These are phyloP conservation scores for Serendipita sp. DNA, from an alignment of 768 basidiomycete species.

Conservation along the genomic window DNA sequence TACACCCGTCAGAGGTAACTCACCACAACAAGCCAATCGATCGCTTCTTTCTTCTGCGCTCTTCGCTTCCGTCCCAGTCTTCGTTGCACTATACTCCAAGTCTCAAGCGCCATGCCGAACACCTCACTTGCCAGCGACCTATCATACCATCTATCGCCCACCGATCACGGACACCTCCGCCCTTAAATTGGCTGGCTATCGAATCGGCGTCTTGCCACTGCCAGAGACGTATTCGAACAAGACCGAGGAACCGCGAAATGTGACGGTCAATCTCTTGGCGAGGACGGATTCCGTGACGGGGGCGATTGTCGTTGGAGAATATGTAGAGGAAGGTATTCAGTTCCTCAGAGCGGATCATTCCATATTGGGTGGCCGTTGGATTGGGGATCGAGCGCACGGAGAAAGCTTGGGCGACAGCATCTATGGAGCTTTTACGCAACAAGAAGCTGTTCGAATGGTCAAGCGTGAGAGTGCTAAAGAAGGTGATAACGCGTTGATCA, in stretches of 20 bases:
- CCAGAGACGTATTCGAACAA: conserved; percentile 46
- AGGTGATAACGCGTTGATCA: conserved; percentile 45
- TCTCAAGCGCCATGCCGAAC: neutral
- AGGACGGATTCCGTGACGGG: conserved; percentile 39
- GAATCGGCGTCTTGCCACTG: conserved; percentile 29
- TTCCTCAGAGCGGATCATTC: conserved; percentile 40
- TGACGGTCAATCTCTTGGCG: conserved; percentile 16
- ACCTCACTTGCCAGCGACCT: conserved; percentile 12
- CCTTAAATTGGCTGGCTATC: conserved; percentile 34
- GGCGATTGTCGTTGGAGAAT: conserved; percentile 65
- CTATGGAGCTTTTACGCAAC: conserved; percentile 69
- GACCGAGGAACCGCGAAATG: conserved; percentile 21
- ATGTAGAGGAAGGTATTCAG: conserved; percentile 22
- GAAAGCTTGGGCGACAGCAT: conserved; percentile 54
- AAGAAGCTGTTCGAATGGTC: conserved; percentile 68
- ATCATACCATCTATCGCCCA: conserved; percentile 39
- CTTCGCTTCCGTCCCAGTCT: neutral
- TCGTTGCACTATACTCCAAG: neutral
- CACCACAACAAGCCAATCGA: neutral
- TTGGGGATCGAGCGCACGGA: conserved; percentile 29
- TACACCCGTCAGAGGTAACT: neutral
- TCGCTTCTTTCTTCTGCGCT: neutral
- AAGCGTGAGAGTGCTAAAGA: conserved; percentile 25
- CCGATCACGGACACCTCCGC: conserved; percentile 29
- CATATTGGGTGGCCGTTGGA: conserved; percentile 63